A percentile compares a stretch with the other conserved stretches of the same genome.
Conservation (phyloP, 257 asterid species). For the Capsicum pubescens region DNA sequence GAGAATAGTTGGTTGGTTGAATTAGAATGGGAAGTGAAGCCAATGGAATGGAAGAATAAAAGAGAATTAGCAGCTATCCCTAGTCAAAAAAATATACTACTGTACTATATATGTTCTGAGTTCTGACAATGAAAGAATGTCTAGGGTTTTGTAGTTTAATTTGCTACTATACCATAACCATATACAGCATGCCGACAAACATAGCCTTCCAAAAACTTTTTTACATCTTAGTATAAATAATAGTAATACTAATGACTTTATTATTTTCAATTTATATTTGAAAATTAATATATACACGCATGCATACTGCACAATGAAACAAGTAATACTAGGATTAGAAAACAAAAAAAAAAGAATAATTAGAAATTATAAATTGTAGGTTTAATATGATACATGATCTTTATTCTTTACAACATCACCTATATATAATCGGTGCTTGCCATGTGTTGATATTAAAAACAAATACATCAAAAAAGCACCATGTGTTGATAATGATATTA, state of each 20-base stretch:
- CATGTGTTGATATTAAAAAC: neutral
- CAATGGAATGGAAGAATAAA: conserved; percentile 39
- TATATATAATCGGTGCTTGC: neutral
- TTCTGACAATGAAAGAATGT: conserved; percentile 35
- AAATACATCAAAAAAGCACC: too few species aligned
- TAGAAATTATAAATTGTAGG: neutral
- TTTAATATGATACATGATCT: neutral
- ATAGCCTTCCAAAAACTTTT: conserved; percentile 31
- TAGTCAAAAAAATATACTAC: neutral
- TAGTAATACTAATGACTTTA: neutral
- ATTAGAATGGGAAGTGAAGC: conserved; percentile 19
- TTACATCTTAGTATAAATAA: neutral
- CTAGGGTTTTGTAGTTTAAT: conserved; percentile 1
- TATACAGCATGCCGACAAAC: conserved; percentile 30
- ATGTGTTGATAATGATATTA: too few species aligned
- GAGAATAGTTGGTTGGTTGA: too few species aligned
- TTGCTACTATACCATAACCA: neutral
- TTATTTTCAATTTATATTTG: neutral
- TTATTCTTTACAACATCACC: neutral
- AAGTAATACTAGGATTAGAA: neutral
- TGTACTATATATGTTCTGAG: neutral
- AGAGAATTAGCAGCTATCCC: conserved; percentile 36
- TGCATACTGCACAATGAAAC: conserved; percentile 37
- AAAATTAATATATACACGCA: conserved; percentile 42
- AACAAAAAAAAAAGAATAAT: neutral